phyloP scores from a whole-genome alignment of 2,329 filamentous ascomycete species.

The Colletotrichum scovillei region DNA sequence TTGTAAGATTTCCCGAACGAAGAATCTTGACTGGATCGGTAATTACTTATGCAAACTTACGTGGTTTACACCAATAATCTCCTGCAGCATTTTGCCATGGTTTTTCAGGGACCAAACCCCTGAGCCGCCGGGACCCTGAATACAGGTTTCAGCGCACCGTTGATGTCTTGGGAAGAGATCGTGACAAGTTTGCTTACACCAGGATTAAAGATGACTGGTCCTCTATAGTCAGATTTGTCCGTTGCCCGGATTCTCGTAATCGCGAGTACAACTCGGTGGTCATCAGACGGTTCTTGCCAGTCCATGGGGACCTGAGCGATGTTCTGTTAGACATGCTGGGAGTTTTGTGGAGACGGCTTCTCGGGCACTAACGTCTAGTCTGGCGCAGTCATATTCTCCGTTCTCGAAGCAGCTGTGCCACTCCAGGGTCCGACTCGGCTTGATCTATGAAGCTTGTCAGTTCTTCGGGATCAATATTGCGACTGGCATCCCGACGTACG shows the following conservation, averaged over 20 bases:
- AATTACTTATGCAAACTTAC: conserved; percentile 43
- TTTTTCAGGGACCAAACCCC: conserved; percentile 50
- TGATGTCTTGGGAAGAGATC: background rate
- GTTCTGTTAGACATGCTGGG: background rate
- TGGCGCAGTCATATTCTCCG: conserved; percentile 45
- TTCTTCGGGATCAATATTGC: no score
- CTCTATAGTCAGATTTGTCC: conserved; percentile 38
- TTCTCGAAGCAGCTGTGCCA: conserved; percentile 48
- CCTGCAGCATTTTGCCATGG: conserved; percentile 49
- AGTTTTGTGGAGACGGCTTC: background rate
- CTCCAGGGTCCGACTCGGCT: conserved; percentile 42
- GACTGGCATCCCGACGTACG: background rate
- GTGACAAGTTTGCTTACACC: conserved; percentile 40
- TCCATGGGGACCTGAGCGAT: conserved; percentile 51
- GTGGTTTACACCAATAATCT: conserved; percentile 59
- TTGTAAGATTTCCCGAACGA: background rate
- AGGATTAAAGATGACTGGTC: conserved; percentile 49
- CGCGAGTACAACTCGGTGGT: conserved; percentile 45
- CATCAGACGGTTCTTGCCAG: conserved; percentile 44
- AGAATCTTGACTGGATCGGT: background rate
- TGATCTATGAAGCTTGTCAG: conserved; percentile 48
- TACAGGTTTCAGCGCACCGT: background rate
- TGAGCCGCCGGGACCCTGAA: conserved; percentile 61
- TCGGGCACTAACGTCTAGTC: conserved; percentile 44
- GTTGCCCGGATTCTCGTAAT: conserved; percentile 48